Evolutionary conservation across 768 basidiomycete genomes (phyloP).

Genomic region (Podaxis pistillaris): DNA sequence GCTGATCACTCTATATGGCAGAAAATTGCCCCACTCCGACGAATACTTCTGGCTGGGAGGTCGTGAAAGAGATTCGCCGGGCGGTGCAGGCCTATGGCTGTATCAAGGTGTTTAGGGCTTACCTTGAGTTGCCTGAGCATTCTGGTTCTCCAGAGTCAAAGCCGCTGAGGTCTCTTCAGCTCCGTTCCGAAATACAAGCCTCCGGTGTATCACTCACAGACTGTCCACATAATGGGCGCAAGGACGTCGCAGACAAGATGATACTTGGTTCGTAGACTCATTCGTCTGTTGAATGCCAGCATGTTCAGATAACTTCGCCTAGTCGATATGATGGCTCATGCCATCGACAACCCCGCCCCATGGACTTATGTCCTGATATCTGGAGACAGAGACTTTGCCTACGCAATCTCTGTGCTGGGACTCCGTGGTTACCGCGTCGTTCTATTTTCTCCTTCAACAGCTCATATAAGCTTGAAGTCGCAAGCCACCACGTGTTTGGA

Average conservation of each 20-base stretch:
- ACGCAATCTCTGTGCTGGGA: slow-evolving; percentile 56
- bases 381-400: slow-evolving; percentile 66
- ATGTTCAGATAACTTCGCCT: not conserved
- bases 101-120: slow-evolving; percentile 31
- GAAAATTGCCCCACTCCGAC: slow-evolving; percentile 31
- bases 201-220: slow-evolving; percentile 32
- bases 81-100: slow-evolving; percentile 27
- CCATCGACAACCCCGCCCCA: slow-evolving; percentile 53
- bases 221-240: slow-evolving; percentile 28
- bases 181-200: slow-evolving; percentile 29
- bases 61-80: slow-evolving; percentile 26
- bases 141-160: slow-evolving; percentile 6
- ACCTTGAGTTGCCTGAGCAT: slow-evolving; percentile 29
- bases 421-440: slow-evolving; percentile 53
- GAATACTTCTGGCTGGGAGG: slow-evolving; percentile 25
- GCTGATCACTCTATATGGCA: slow-evolving; percentile 14
- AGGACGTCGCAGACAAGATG: slow-evolving; percentile 28
- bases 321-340: slow-evolving; percentile 70
- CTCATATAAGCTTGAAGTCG: slow-evolving; percentile 45
- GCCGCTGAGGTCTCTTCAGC: slow-evolving; percentile 2
- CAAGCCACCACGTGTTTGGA: slow-evolving; percentile 55
- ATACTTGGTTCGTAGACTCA: slow-evolving; percentile 25
- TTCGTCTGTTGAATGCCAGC: not conserved
- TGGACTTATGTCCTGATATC: slow-evolving; percentile 60
- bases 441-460: slow-evolving; percentile 41